Evolutionary conservation across 2,329 filamentous ascomycete genomes (phyloP).

Genomic region (Neopestalotiopsis clavispora): DNA sequence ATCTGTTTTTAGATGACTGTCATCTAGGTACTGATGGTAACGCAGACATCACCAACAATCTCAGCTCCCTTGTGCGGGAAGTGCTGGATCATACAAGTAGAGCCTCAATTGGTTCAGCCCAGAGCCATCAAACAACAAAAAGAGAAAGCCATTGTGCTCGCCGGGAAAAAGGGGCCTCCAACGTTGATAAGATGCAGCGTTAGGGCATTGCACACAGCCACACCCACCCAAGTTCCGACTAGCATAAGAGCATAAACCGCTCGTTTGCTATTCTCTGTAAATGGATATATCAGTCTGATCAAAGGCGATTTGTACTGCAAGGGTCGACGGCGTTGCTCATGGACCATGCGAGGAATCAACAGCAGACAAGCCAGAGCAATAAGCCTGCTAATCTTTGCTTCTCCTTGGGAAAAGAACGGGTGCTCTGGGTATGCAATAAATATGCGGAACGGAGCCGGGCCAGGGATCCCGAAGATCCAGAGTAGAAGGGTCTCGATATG

Average conservation of each 20-base stretch:
- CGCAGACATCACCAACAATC: conserved; percentile 10
- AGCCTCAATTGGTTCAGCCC: conserved; percentile 6
- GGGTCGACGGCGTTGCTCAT: conserved; percentile 1
- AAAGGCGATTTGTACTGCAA: conserved; percentile 7
- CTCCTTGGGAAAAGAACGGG: conserved; percentile 2
- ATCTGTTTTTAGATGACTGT: conserved; percentile 7
- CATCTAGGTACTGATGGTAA: neutral
- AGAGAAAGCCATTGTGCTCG: conserved; percentile 12
- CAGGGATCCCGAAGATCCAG: conserved; percentile 10
- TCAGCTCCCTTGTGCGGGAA: neutral
- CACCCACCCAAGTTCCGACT: conserved; percentile 6
- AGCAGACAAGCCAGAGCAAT: conserved; percentile 12
- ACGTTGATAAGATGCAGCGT: conserved; percentile 4
- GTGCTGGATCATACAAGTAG: neutral
- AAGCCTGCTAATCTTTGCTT: conserved; percentile 7
- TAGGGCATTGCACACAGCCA: conserved; percentile 12
- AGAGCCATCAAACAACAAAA: conserved; percentile 4
- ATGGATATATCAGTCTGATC: conserved; percentile 9
- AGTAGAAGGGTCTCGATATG: conserved; percentile 13
- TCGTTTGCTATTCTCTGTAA: conserved; percentile 10
- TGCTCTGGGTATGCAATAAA: conserved; percentile 5
- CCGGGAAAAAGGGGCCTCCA: conserved; percentile 5
- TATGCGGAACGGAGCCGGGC: conserved; percentile 5
- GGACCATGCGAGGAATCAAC: conserved; percentile 7
- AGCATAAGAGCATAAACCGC: conserved; percentile 13